Evolutionary conservation across 2,329 filamentous ascomycete species (phyloP).

Genomic region (Xylariaceae sp.): DNA sequence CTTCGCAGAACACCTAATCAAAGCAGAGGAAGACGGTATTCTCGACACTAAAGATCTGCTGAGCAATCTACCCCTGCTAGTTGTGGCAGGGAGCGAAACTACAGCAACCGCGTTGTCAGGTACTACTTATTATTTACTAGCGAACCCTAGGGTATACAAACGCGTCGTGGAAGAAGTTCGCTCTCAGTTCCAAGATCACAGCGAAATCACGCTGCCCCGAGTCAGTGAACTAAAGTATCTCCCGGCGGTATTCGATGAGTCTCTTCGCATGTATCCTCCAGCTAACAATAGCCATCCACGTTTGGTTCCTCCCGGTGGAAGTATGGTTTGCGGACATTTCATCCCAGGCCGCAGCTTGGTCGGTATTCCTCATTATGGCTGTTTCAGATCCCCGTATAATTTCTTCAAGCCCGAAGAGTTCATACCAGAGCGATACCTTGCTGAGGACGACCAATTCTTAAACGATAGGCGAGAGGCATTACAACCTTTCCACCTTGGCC

Average conservation of each 20-base stretch:
- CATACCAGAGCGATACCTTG: not conserved
- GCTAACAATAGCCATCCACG: not conserved
- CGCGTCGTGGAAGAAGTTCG: not conserved
- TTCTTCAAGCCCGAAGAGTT: not conserved
- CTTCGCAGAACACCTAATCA: not conserved
- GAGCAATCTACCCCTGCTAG: not conserved
- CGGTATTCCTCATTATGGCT: not conserved
- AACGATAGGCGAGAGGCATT: not conserved
- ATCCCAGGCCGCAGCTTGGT: not conserved
- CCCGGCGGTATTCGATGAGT: not conserved
- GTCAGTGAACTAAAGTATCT: not conserved
- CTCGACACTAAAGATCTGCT: not conserved
- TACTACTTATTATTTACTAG: not conserved
- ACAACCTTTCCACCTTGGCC: not conserved
- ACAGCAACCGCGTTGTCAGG: not conserved
- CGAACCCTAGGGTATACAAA: not conserved
- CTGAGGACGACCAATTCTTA: not conserved
- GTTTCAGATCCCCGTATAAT: not conserved
- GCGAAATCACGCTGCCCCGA: not conserved
- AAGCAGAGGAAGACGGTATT: not conserved
- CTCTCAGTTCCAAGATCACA: not conserved
- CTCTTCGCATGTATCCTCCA: slow-evolving; percentile 2
- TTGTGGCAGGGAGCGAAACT: not conserved
- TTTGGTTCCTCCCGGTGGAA: not conserved
- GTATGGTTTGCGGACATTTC: not conserved